These are phyloP conservation scores for Naganishia vaughanmartiniae DNA, from an alignment of 768 basidiomycete genomes.

Conservation along the genomic window DNA sequence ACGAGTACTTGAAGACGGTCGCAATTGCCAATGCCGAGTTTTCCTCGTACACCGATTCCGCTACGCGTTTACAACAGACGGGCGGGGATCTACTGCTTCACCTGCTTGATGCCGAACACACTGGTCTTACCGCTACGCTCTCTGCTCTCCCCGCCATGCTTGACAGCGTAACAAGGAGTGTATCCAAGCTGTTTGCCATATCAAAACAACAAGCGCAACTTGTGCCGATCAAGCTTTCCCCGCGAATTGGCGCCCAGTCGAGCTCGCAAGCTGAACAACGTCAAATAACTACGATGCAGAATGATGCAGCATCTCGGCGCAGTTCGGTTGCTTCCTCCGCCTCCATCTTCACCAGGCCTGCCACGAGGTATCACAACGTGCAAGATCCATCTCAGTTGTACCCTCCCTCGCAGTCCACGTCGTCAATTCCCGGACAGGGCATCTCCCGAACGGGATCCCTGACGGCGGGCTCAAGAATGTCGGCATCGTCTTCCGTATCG, in stretches of 20 bases:
- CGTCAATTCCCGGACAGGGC: neutral
- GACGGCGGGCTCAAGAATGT: constrained; percentile 14
- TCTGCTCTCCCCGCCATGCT: neutral
- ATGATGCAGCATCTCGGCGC: neutral
- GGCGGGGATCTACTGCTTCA: constrained; percentile 3
- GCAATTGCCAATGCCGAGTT: constrained; percentile 28
- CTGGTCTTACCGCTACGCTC: neutral
- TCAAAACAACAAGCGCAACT: constrained; percentile 14
- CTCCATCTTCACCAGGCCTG: neutral
- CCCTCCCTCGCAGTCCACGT: neutral
- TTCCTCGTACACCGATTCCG: constrained; percentile 27
- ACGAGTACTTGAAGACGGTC: constrained; percentile 30
- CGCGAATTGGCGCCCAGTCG: constrained; percentile 18
- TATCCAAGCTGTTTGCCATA: constrained; percentile 12
- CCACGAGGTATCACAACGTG: neutral
- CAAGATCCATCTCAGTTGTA: neutral
- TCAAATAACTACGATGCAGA: neutral
- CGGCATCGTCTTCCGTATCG: constrained; percentile 28
- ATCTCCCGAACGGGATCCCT: constrained; percentile 6
- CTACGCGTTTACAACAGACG: neutral
- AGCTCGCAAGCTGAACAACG: constrained; percentile 3
- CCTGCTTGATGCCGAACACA: neutral
- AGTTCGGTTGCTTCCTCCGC: constrained; percentile 2
- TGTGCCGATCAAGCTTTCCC: constrained; percentile 4
- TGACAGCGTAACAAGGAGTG: neutral